phyloP scores from a whole-genome alignment of 2,329 filamentous ascomycete species.

The Pyricularia grisea region DNA sequence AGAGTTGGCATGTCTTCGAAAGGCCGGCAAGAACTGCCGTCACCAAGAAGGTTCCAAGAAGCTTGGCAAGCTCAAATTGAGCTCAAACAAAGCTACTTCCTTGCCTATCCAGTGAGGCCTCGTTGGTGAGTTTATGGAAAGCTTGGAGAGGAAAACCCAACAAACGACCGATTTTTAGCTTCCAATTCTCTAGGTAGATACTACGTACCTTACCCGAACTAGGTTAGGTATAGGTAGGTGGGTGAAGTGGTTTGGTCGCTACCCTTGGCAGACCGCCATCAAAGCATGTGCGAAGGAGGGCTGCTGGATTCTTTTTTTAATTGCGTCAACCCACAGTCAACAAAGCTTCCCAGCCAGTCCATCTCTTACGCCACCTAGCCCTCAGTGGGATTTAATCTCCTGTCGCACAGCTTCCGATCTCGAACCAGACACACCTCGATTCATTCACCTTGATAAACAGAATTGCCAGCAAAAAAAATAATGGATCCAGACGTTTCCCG shows the following conservation, averaged over 20 bases:
- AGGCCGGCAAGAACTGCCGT: neutral
- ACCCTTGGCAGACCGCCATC: neutral
- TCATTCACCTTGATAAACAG: neutral
- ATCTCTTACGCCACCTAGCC: neutral
- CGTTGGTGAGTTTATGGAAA: neutral
- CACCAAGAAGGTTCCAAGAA: neutral
- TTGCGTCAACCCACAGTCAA: neutral
- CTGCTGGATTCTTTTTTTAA: neutral
- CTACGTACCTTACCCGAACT: neutral
- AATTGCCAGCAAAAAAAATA: neutral
- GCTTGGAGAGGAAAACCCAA: too few relatives aligned
- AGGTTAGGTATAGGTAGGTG: neutral
- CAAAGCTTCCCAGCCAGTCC: neutral
- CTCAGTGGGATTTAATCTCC: neutral
- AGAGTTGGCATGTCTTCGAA: neutral
- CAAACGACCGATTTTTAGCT: neutral
- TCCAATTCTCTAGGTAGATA: neutral
- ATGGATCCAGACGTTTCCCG: conserved; percentile 22
- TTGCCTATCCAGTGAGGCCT: neutral
- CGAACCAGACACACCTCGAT: neutral
- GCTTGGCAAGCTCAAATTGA: neutral
- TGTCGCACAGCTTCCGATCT: neutral
- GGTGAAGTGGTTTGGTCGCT: neutral
- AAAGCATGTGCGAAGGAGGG: neutral
- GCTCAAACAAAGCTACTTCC: neutral